phyloP scores from a whole-genome alignment of 2,329 filamentous ascomycete species.

The Sporothrix euskadiensis region DNA sequence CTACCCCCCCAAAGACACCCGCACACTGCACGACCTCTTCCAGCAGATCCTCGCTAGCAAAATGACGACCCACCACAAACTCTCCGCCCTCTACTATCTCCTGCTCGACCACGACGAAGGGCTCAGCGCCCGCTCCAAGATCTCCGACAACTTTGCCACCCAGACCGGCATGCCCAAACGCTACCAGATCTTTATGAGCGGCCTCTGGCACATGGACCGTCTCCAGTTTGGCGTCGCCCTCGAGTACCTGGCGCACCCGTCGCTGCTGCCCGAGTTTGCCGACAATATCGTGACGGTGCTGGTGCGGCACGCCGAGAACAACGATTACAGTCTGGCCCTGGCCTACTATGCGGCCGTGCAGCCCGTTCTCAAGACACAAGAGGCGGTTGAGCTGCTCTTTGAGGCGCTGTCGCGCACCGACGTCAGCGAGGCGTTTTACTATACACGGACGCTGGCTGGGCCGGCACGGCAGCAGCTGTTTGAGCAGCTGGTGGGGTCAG shows the following conservation, averaged over 20 bases:
- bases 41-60: slow-evolving; percentile 64
- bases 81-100: slow-evolving; percentile 81
- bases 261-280: slow-evolving; percentile 75
- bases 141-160: slow-evolving; percentile 59
- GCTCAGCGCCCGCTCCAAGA: slow-evolving; percentile 50
- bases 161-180: slow-evolving; percentile 68
- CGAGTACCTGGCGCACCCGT: slow-evolving; percentile 76
- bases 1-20: slow-evolving; percentile 73
- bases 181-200: slow-evolving; percentile 79
- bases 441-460: slow-evolving; percentile 65
- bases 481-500: slow-evolving; percentile 62
- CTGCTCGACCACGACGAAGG: slow-evolving; percentile 69
- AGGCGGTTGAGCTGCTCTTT: slow-evolving; percentile 69
- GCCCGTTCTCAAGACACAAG: slow-evolving; percentile 66
- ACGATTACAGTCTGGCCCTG: slow-evolving; percentile 66
- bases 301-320: slow-evolving; percentile 59
- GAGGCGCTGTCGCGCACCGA: slow-evolving; percentile 66
- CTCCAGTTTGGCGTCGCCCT: slow-evolving; percentile 71
- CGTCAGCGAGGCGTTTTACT: slow-evolving; percentile 72
- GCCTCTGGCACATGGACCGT: slow-evolving; percentile 77
- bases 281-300: slow-evolving; percentile 77
- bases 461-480: slow-evolving; percentile 65
- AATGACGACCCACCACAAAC: slow-evolving; percentile 73
- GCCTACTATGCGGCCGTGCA: slow-evolving; percentile 77
- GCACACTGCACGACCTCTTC: slow-evolving; percentile 68